Evolutionary conservation across 2,329 filamentous ascomycete genomes (phyloP), one percentile per base, ranked within the genome.

Genomic region (Colletotrichum simmondsii): DNA sequence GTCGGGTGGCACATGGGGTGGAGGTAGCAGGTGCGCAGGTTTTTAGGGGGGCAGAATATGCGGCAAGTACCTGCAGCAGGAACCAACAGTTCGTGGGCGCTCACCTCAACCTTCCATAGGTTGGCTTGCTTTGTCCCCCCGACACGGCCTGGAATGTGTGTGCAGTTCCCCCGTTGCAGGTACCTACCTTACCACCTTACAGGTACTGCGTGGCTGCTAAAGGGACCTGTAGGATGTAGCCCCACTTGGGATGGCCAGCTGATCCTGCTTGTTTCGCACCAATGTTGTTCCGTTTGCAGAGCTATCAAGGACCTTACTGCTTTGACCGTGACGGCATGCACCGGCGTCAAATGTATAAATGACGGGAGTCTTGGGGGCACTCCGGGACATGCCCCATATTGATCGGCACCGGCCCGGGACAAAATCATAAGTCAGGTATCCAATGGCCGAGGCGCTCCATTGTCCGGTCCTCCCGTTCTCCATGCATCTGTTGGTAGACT

Each of bases 41-140:
- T 68, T 72, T 72, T 58, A 28, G 65, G 69, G 65, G 69, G 56
- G 28, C 32, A 30, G 46, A 54, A 46, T 68, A 68, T 62, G 64
- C 64, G 60, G 59, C 52, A 65, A 72, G 72, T 74, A 73, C 72
- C 72, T 74, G 72, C 72, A 74, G 65, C 69, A 72, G 46, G 69
- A 72, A 74, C 72, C 72, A 69, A 73, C 72, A 73, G 69, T 72
- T 74, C 69, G 28, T 69, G 69, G 58, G 46, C 49, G 61, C 61
- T 53, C 42, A 30, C 30, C 42, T 35, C 32, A 12, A 35, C 32
- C 32, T 35, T 3, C 30, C 7, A 32, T 32, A 32, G 30, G 30
- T 32, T 35, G 11, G 32, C 32, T 35, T 35, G 32, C 37, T 62
- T 59, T 59, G 22, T 14, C 62, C 59, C 32, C 32, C 60, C 60